A percentile compares a stretch with the other conserved stretches of the same genome.
These are phyloP conservation scores for Thyridium curvatum DNA, from an alignment of 2,329 filamentous ascomycete species.

Conservation along the genomic window DNA sequence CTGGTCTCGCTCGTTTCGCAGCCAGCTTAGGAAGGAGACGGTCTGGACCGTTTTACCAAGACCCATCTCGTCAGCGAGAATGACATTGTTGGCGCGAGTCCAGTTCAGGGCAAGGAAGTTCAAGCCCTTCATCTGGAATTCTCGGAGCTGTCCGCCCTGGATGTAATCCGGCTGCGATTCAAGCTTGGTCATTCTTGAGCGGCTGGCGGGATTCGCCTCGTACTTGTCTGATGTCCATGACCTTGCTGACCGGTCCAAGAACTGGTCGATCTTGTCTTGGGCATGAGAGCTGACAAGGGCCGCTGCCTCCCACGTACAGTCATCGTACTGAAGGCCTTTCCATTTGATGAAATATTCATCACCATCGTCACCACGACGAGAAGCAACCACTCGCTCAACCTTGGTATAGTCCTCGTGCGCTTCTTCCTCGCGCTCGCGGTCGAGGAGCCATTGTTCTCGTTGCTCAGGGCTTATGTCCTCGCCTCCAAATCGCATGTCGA, in stretches of 20 bases:
- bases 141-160: slow-evolving; percentile 74
- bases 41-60: slow-evolving; percentile 97
- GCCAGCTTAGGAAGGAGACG: slow-evolving; percentile 94
- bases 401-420: slow-evolving; percentile 84
- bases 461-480: slow-evolving; percentile 77
- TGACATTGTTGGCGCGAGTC: slow-evolving; percentile 90
- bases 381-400: slow-evolving; percentile 86
- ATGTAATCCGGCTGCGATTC: slow-evolving; percentile 83
- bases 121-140: slow-evolving; percentile 88
- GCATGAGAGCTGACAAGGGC: slow-evolving; percentile 67
- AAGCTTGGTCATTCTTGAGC: slow-evolving; percentile 66
- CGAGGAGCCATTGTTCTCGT: slow-evolving; percentile 90
- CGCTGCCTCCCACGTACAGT: slow-evolving; percentile 87
- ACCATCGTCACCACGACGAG: slow-evolving; percentile 71
- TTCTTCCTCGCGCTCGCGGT: slow-evolving; percentile 85
- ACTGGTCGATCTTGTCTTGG: slow-evolving; percentile 87
- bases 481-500: slow-evolving; percentile 67
- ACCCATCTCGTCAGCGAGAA: slow-evolving; percentile 97
- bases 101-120: slow-evolving; percentile 97
- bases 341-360: slow-evolving; percentile 94
- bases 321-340: slow-evolving; percentile 90
- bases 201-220: slow-evolving; percentile 69
- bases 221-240: slow-evolving; percentile 74
- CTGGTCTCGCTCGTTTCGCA: slow-evolving; percentile 81
- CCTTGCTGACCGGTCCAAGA: slow-evolving; percentile 74